Evolutionary conservation across 257 asterid genomes (phyloP), one percentile per base, ranked within the genome.

Genomic region (Cinchona pubescens): DNA sequence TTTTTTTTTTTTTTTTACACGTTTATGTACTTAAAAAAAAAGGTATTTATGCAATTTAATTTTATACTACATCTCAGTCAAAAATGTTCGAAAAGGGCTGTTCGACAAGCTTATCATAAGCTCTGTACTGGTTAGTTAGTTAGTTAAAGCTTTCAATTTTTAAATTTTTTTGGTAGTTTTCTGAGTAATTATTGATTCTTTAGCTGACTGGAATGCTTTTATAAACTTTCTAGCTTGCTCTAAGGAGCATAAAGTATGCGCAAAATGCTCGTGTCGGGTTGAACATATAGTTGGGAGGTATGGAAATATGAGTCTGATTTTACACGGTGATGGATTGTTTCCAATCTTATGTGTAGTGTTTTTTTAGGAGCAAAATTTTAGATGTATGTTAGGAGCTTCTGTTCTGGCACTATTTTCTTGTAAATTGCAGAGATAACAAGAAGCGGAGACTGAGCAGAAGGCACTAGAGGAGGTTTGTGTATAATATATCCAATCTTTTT

Each of bases 21-120:
- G n/a, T n/a, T n/a, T n/a, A n/a, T n/a, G n/a, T n/a, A n/a, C n/a
- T n/a, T n/a, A n/a, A n/a, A n/a, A n/a, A n/a, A n/a, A n/a, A n/a
- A n/a, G n/a, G n/a, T n/a, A n/a, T n/a, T n/a, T n/a, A n/a, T n/a
- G n/a, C n/a, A n/a, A n/a, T n/a, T n/a, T n/a, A n/a, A n/a, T n/a
- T n/a, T n/a, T n/a, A n/a, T n/a, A n/a, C n/a, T n/a, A n/a, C n/a
- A 19, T 7, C 58, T 46, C 77, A 94, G 99, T 79, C 99, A 94
- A 83, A 80, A 80, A 83, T 94, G 99, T 87, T 88, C 96, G 16
- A 94, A 92, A 91, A 85, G 99, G 82, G 88, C 90, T 73, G 99
- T 94, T 86, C 87, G 97, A 62, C 99, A 94, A 83, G 99, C 99
- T 60, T 88, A 94, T 79, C 99, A 94, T 79, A 90, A 84, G 81